Percentiles rank a stretch among this genome's conserved stretches.
Evolutionary conservation across 345 rosid genomes (phyloP).

Genomic region (Pugionium dolabratum): DNA sequence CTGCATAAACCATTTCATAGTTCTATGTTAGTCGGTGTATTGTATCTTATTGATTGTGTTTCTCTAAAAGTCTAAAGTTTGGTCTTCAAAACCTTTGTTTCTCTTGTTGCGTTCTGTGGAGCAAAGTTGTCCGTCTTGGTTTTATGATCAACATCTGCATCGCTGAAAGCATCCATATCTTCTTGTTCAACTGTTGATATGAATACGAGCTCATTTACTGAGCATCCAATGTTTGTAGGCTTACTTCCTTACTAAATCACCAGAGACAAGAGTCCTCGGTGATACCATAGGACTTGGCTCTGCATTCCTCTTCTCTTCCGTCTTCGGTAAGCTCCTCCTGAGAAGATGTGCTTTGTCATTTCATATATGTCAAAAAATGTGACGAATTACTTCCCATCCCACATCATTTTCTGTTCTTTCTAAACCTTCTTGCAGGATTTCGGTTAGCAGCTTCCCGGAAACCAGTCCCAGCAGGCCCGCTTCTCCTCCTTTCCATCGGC

Average conservation of each 20-base stretch:
- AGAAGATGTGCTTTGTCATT: conserved; percentile 10
- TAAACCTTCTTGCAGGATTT: conserved; percentile 53
- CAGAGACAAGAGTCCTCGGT: conserved; percentile 67
- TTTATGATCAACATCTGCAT: too few species aligned
- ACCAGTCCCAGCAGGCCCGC: conserved; percentile 63
- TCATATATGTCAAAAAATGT: conserved; percentile 2
- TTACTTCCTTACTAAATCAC: conserved; percentile 63
- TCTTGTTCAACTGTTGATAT: too few species aligned
- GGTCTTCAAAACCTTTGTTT: too few species aligned
- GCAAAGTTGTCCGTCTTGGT: too few species aligned
- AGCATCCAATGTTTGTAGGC: conserved; percentile 44
- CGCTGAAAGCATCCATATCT: too few species aligned
- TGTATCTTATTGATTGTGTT: too few species aligned
- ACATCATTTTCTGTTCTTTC: not conserved
- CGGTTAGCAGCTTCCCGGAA: conserved; percentile 70
- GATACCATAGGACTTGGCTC: conserved; percentile 82
- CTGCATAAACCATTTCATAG: too few species aligned
- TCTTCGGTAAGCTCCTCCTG: conserved; percentile 55
- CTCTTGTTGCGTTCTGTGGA: too few species aligned
- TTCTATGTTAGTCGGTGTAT: too few species aligned
- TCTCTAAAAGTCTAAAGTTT: too few species aligned
- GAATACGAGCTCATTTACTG: too few species aligned
- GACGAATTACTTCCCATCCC: not conserved
- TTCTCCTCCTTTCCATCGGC: conserved; percentile 61
- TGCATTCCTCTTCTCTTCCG: conserved; percentile 68